Evolutionary conservation across 495 filamentous ascomycete species (phyloP).

Genomic region (Penicillium canescens): DNA sequence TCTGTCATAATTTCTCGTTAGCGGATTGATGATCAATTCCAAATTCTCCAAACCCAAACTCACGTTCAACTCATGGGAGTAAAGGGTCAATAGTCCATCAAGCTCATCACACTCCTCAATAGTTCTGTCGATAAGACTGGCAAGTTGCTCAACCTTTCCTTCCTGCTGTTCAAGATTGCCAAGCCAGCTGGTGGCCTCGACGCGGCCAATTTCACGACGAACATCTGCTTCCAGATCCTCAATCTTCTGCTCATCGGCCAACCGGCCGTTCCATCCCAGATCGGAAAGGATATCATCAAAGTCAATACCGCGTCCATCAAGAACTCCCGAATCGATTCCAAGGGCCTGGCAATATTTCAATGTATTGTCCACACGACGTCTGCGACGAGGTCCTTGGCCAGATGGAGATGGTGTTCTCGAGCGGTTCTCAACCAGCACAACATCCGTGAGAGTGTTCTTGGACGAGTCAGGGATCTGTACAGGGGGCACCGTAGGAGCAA

Average conservation of each 20-base stretch:
- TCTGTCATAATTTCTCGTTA: constrained; percentile 49
- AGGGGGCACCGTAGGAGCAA: constrained; percentile 31
- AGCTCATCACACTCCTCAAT: constrained; percentile 94
- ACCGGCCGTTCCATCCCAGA: constrained; percentile 84
- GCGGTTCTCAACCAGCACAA: constrained; percentile 26
- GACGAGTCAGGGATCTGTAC: constrained; percentile 31
- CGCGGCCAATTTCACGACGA: constrained; percentile 81
- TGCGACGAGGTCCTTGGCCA: constrained; percentile 51
- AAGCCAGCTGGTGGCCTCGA: constrained; percentile 92
- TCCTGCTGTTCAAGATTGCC: constrained; percentile 86
- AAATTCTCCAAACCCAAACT: constrained; percentile 32
- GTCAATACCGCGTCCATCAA: constrained; percentile 68
- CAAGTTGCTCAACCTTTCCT: constrained; percentile 79
- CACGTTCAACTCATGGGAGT: constrained; percentile 91
- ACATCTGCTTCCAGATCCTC: constrained; percentile 82
- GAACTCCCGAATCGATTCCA: constrained; percentile 67
- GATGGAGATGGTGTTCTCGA: constrained; percentile 41
- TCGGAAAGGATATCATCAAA: constrained; percentile 81
- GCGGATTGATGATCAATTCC: not conserved
- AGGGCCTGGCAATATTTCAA: constrained; percentile 75
- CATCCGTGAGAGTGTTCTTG: constrained; percentile 34
- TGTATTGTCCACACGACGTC: constrained; percentile 71
- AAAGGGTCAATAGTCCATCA: constrained; percentile 88
- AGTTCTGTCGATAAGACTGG: constrained; percentile 79
- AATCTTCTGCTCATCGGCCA: constrained; percentile 68